These are phyloP conservation scores for Apostasia shenzhenica DNA, from an alignment of 106 monocot genomes.

Conservation along the genomic window DNA sequence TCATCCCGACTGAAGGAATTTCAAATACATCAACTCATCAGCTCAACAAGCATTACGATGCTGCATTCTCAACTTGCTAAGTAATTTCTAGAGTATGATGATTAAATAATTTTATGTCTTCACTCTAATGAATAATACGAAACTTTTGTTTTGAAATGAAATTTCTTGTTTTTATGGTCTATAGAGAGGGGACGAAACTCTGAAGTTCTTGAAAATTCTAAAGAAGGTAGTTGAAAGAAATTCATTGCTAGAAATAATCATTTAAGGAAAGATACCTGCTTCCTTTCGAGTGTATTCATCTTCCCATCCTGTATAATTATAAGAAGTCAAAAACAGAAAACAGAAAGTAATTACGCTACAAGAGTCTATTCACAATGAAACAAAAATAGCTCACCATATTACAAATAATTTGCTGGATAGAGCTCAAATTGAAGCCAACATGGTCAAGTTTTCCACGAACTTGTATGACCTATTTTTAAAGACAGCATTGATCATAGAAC, in stretches of 20 bases:
- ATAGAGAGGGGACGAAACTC: too few relatives aligned
- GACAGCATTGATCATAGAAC: neutral
- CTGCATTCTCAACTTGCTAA: too few relatives aligned
- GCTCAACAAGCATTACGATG: too few relatives aligned
- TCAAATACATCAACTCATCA: too few relatives aligned
- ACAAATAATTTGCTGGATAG: slow-evolving; percentile 13
- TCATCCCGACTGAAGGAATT: too few relatives aligned
- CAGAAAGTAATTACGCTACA: neutral
- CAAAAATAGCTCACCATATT: slow-evolving; percentile 11
- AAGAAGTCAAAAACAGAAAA: neutral
- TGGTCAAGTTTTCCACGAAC: slow-evolving; percentile 18
- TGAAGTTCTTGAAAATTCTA: too few relatives aligned
- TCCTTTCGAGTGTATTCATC: slow-evolving; percentile 69
- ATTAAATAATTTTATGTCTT: too few relatives aligned
- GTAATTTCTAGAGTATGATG: too few relatives aligned
- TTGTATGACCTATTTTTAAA: slow-evolving; percentile 8
- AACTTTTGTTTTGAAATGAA: too few relatives aligned
- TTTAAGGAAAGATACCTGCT: slow-evolving; percentile 48
- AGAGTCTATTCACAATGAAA: neutral
- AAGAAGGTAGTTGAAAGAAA: neutral
- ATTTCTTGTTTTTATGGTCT: too few relatives aligned
- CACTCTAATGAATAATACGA: too few relatives aligned
- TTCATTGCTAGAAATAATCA: neutral
- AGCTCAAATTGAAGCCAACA: slow-evolving; percentile 15
- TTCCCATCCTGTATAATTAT: slow-evolving; percentile 58